phyloP scores from a whole-genome alignment of 2,329 filamentous ascomycete species.

The Fusarium beomiforme region DNA sequence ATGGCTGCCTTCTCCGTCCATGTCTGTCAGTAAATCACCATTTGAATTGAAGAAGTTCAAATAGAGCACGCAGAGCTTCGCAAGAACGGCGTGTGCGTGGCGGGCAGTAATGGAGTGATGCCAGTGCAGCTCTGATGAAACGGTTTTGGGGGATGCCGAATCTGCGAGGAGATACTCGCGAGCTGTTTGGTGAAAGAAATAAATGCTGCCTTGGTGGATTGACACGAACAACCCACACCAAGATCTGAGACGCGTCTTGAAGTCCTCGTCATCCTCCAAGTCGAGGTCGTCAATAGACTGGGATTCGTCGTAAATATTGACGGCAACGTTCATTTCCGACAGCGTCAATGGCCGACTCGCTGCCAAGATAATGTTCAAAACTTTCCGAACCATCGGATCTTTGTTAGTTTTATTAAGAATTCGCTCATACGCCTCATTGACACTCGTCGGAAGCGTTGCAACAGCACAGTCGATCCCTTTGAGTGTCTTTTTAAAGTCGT shows the following conservation, averaged over 20 bases:
- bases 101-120: not conserved
- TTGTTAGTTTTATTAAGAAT: slow-evolving; percentile 40
- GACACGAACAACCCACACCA: slow-evolving; percentile 46
- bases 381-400: slow-evolving; percentile 16
- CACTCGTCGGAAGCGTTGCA: slow-evolving; percentile 39
- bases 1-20: not conserved
- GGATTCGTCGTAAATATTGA: slow-evolving; percentile 28
- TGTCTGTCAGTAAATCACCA: not conserved
- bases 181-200: slow-evolving; percentile 48
- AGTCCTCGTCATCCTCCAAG: slow-evolving; percentile 32
- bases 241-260: slow-evolving; percentile 29
- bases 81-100: not conserved
- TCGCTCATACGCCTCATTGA: slow-evolving; percentile 45
- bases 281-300: slow-evolving; percentile 32
- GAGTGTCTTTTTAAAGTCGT: slow-evolving; percentile 34
- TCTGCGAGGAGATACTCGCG: slow-evolving; percentile 45
- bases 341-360: slow-evolving; percentile 42
- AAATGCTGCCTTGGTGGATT: slow-evolving; percentile 41
- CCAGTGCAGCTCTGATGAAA: not conserved
- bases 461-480: slow-evolving; percentile 31
- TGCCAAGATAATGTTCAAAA: slow-evolving; percentile 41
- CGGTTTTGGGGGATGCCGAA: not conserved
- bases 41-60: not conserved
- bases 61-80: not conserved
- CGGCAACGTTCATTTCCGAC: slow-evolving; percentile 44